Conservation (phyloP, 192 early-diverging fungal genomes). For the Umbelopsis isabellina region DNA sequence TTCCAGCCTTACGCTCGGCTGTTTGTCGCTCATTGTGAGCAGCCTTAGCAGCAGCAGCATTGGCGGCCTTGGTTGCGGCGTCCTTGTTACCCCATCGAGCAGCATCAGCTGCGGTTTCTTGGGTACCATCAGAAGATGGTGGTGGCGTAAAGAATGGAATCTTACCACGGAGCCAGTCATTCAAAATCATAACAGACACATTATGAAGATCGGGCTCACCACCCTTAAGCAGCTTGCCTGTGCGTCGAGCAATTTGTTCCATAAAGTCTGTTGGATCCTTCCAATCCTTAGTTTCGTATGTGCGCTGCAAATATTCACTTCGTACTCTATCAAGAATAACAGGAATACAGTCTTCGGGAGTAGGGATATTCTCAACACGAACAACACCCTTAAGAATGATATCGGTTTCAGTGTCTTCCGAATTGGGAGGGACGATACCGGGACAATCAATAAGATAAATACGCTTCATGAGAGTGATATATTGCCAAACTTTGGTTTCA, state of each 20-base stretch:
- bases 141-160: slow-evolving; percentile 94
- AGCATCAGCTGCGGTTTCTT: slow-evolving; percentile 23
- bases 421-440: slow-evolving; percentile 89
- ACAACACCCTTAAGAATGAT: slow-evolving; percentile 96
- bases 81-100: slow-evolving; percentile 12
- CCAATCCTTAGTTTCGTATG: slow-evolving; percentile 91
- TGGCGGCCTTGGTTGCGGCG: slow-evolving; percentile 29
- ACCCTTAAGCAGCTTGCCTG: slow-evolving; percentile 93
- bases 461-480: slow-evolving; percentile 97
- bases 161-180: slow-evolving; percentile 98
- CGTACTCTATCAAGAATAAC: slow-evolving; percentile 82
- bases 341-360: slow-evolving; percentile 90
- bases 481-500: slow-evolving; percentile 99
- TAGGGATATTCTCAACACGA: slow-evolving; percentile 87
- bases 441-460: slow-evolving; percentile 99
- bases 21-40: slow-evolving; percentile 4
- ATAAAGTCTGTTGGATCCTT: slow-evolving; percentile 89
- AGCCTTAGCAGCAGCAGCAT: slow-evolving; percentile 27
- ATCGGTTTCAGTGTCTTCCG: slow-evolving; percentile 90
- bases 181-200: slow-evolving; percentile 96
- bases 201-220: slow-evolving; percentile 93
- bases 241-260: slow-evolving; percentile 80
- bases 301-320: slow-evolving; percentile 88
- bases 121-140: slow-evolving; percentile 48
- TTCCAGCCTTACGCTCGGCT: slow-evolving; percentile 27